Base-by-base conservation (phyloP, 192 early-diverging fungal genomes). In the Backusella circina region DNA sequence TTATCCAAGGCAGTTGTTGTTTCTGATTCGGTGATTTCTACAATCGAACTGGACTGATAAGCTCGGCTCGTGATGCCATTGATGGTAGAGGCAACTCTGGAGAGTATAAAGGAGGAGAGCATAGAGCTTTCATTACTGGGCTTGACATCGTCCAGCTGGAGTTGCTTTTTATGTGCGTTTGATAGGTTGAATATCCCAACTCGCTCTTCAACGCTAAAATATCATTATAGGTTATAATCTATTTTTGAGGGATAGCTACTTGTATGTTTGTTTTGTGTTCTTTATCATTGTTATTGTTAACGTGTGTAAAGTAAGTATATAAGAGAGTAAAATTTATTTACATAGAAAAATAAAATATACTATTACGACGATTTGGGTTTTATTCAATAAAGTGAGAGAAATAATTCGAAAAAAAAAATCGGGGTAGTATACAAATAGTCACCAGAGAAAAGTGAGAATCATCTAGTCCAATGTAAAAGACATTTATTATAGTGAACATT, bases 21-120 rank as follows among this genome's bases (percentile, higher is more conserved):
- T 12, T 44, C 35, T 28, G 54, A 61, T 28, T 61, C 54, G 54
- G 54, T 61, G 9, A 61, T 3, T 30, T 61, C 54, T 26, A 61
- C 54, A 28, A 61, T 61, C 23, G 54, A 61, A 28, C 23, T 38
- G 15, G 37, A 18, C 41, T 71, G 37, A 35, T 51, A 51, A 16
- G 38, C 70, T 47, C 41, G 54, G 28, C 44, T 71, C 13, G 26
- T 71, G 13, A 50, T 71, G 8, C 39, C n/a, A 50, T 47, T 71
- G 50, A 68, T 68, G 21, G 67, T 68, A 2, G 66, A 65, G 4
- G 64, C 73, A 2, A 73, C 39, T 41, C 74, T 33, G 2, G 87
- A 86, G 57, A 88, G 81, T 50, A 86, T 82, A 6, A 84, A 87
- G 21, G 85, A 84, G 68, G 83, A 87, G 10, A 86, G 66, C 12